Conservation (phyloP, 2,329 filamentous ascomycete species). For the Diaporthe citriasiana region DNA sequence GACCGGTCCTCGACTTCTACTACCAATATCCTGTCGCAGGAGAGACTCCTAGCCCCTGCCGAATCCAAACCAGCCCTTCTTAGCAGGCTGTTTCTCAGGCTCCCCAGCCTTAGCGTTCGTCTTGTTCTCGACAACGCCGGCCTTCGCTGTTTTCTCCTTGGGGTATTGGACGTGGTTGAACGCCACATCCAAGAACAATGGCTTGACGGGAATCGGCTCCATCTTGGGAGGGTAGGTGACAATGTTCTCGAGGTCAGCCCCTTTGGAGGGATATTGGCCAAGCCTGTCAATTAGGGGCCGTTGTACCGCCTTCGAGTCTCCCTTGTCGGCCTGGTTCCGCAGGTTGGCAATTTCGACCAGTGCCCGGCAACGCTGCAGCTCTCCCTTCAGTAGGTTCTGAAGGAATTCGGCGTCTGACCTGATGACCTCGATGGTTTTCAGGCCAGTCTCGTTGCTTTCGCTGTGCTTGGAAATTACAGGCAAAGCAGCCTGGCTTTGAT, state of each 20-base stretch:
- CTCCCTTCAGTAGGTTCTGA: conserved; percentile 72
- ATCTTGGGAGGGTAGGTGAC: conserved; percentile 90
- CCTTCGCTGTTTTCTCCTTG: conserved; percentile 61
- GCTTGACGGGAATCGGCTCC: conserved; percentile 89
- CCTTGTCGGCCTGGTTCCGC: conserved; percentile 60
- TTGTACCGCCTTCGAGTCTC: conserved; percentile 50
- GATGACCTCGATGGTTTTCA: conserved; percentile 79
- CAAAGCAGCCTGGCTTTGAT: conserved; percentile 69
- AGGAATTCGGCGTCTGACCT: conserved; percentile 71
- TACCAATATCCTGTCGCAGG: conserved; percentile 33
- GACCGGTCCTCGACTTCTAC: conserved; percentile 9
- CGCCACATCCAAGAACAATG: conserved; percentile 94
- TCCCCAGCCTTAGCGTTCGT: conserved; percentile 49
- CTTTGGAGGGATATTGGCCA: conserved; percentile 78
- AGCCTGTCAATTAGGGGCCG: conserved; percentile 80
- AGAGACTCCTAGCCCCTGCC: conserved; percentile 57
- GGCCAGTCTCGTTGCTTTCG: conserved; percentile 56
- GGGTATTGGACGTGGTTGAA: conserved; percentile 99
- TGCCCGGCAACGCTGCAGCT: conserved; percentile 86
- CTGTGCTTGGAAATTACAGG: conserved; percentile 59
- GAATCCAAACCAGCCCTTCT: conserved; percentile 86
- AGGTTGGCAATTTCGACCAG: conserved; percentile 86
- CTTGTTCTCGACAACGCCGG: conserved; percentile 48
- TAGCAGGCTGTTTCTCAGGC: conserved; percentile 65
- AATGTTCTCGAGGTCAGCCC: conserved; percentile 82